A percentile compares a stretch with the other conserved stretches of the same genome.
phyloP scores from a whole-genome alignment of 306 rosid genomes.

The Neltuma alba region DNA sequence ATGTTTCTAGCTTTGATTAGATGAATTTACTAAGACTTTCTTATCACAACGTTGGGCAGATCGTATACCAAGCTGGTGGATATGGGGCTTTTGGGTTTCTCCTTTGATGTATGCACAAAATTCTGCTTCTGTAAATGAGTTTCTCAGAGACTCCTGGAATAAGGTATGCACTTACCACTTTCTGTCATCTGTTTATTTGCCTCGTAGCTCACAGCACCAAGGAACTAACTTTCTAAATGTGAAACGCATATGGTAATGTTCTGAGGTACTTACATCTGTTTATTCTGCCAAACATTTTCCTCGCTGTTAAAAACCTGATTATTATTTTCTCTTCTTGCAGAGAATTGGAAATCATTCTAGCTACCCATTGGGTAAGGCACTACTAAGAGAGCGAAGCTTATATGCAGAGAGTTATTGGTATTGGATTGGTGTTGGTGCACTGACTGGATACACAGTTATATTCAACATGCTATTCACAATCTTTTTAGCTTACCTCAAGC shows the following conservation, averaged over 20 bases:
- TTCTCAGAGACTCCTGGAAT: conserved; percentile 94
- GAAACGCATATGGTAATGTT: conserved; percentile 23
- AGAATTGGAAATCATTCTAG: conserved; percentile 55
- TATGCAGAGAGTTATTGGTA: conserved; percentile 91
- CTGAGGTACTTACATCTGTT: conserved; percentile 1
- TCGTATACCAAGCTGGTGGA: conserved; percentile 93
- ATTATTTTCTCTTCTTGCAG: conserved; percentile 45
- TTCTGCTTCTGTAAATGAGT: conserved; percentile 95
- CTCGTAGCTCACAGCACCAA: neutral
- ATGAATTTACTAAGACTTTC: conserved; percentile 66
- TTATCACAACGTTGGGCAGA: conserved; percentile 58
- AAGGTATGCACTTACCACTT: conserved; percentile 54
- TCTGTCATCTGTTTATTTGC: conserved; percentile 13
- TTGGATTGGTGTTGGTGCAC: conserved; percentile 97
- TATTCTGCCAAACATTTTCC: conserved; percentile 19
- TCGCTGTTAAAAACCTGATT: neutral
- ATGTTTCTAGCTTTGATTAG: conserved; percentile 23
- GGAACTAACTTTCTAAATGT: neutral
- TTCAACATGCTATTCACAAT: conserved; percentile 84
- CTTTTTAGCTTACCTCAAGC: conserved; percentile 87
- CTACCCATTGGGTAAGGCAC: conserved; percentile 68
- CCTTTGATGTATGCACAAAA: conserved; percentile 98
- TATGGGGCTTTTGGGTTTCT: conserved; percentile 99
- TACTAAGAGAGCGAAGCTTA: conserved; percentile 68
- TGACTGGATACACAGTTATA: conserved; percentile 88